Conservation (phyloP, 2,329 filamentous ascomycete species). For the Fusarium sp. region DNA sequence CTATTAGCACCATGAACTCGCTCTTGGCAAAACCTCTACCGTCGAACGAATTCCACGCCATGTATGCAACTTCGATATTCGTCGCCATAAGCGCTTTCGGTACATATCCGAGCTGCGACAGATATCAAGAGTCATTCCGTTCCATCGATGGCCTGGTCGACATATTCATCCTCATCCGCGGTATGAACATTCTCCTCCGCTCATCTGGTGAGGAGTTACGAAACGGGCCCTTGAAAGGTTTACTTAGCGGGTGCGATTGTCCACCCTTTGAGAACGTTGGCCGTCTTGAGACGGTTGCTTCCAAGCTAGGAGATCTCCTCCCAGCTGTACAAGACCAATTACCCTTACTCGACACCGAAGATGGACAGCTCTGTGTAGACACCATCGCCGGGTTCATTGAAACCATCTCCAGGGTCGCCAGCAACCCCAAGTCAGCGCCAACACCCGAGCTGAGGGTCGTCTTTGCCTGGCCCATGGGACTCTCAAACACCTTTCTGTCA, state of each 20-base stretch:
- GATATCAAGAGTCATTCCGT: background rate
- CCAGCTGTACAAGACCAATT: background rate
- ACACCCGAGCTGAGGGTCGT: slow-evolving; percentile 11
- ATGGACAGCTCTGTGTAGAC: background rate
- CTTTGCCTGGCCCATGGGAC: slow-evolving; percentile 14
- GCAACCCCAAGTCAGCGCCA: background rate
- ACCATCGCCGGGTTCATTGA: background rate
- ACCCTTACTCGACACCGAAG: background rate
- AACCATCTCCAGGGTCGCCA: background rate
- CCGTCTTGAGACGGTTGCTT: background rate
- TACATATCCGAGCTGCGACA: slow-evolving; percentile 16
- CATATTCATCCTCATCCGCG: slow-evolving; percentile 19
- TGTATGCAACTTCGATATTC: slow-evolving; percentile 28
- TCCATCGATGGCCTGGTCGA: slow-evolving; percentile 12
- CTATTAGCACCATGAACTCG: slow-evolving; percentile 14
- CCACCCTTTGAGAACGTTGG: background rate
- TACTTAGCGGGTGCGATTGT: slow-evolving; percentile 8
- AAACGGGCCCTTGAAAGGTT: slow-evolving; percentile 1
- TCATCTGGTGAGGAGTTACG: slow-evolving; percentile 1
- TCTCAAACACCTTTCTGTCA: background rate
- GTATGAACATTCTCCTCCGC: slow-evolving; percentile 6
- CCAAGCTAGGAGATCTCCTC: background rate
- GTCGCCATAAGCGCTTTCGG: slow-evolving; percentile 21
- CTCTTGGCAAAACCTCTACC: background rate
- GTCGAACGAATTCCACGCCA: slow-evolving; percentile 5